Evolutionary conservation across 495 filamentous ascomycete genomes (phyloP), one percentile per base, ranked within the genome.

Genomic region (Lasiosphaeria hispida): DNA sequence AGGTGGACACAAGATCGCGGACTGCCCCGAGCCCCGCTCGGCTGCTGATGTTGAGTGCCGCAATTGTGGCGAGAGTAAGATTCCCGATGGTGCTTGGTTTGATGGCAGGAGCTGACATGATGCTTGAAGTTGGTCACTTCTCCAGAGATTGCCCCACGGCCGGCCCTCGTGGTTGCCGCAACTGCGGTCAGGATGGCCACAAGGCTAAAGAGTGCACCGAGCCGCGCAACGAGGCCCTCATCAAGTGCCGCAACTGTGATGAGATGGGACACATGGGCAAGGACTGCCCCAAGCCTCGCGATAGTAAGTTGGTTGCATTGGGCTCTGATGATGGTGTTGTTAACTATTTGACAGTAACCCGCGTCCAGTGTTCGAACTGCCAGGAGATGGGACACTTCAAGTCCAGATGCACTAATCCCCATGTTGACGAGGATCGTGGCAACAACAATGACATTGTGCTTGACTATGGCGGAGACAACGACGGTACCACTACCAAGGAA

Each of bases 181-280:
- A 84, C 61, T 96, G 92, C 64, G 73, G 77, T 30, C 62, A 87
- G 63, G 80, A 89, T 60, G 89, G 89, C 13, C 90, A 94, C 58
- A 80, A 65, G 19, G 67, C 70, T 1, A 62, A 59, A 19, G 72
- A 76, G 13, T 77, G 72, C 62, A 62, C 66, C 2, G 75, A 76
- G 65, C 92, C 90, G 68, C 82, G 83, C 14, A 91, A 94, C 73
- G 84, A 90, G 39, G 74, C 83, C 59, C 62, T 64, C 13, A 61
- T 86, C 13, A 69, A 75, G 41, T 97, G 93, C 78, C 83, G 81
- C 60, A 92, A 93, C 72, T 98, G 94, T 69, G 81, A 85, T 50
- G 65, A 81, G 57, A 79, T 75, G 34, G 92, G 92, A 0, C 92
- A 97, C 61, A 71, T 79, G 42, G 75, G 76, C 41, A 85, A 83